Evolutionary conservation across 148 eudicot species (phyloP), one percentile per base, ranked within the genome.

Genomic region (Rhododendron mucronatum): DNA sequence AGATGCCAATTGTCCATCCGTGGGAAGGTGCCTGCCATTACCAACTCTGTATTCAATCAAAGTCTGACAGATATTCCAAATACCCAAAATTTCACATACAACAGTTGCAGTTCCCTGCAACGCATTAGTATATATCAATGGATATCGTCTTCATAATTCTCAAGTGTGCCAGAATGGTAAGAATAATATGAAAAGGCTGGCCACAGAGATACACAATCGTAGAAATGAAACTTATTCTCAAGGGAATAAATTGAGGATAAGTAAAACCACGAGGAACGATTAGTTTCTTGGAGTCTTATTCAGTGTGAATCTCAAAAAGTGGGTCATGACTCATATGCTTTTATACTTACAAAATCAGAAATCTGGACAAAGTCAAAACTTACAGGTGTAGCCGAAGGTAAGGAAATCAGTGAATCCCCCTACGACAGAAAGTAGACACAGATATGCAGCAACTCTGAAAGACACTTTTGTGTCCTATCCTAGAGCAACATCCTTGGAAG

Each of bases 381-480:
- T 94, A 95, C 99, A 65, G 37, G 81, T 80, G 84, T 95, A 96
- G 82, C 92, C 89, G 20, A 95, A 84, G 74, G 96, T 90, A 84
- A 91, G 82, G 81, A 96, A 89, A 93, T 95, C 94, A 28, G 95
- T 91, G 63, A 93, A 88, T 86, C 93, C 88, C 79, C 96, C 98
- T 80, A 93, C 41, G 2, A 92, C 57, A 35, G 93, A 91, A 81
- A 92, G 88, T 85, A 92, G 84, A 45, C 91, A 71, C 79, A 96
- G 91, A 80, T 65, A 87, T 39, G 88, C 44, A 41, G 44, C 44
- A 41, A 41, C 44, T 41, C 44, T 41, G 44, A 41, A 41, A 5
- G 44, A 41, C 82, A 79, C 88, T 57, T 87, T 86, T 35, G 95
- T 82, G 89, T 96, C 96, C 85, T 90, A 93, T 3, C 94, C 99